Evolutionary conservation across 1,139 yeast species (phyloP).

Genomic region (Yamadazyma epiphylla): DNA sequence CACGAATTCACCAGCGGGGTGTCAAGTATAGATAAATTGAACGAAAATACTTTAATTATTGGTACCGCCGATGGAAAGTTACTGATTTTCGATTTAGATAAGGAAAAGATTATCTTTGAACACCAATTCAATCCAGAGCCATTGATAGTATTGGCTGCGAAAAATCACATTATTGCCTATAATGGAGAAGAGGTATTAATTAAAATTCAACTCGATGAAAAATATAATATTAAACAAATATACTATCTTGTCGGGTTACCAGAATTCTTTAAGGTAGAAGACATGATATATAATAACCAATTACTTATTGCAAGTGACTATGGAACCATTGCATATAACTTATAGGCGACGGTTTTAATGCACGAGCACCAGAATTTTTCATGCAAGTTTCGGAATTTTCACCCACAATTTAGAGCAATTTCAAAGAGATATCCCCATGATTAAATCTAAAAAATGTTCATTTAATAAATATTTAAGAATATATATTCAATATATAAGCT

Average conservation of each 20-base stretch:
- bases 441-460: too few relatives aligned
- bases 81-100: slow-evolving; percentile 12
- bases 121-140: slow-evolving; percentile 10
- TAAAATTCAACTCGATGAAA: slow-evolving; percentile 9
- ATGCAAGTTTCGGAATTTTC: background rate
- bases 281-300: slow-evolving; percentile 9
- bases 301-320: slow-evolving; percentile 12
- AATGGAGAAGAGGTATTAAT: slow-evolving; percentile 23
- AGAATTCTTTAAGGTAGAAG: slow-evolving; percentile 16
- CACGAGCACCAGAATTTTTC: background rate
- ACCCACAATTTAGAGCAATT: background rate
- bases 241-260: slow-evolving; percentile 23
- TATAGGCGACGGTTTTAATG: background rate
- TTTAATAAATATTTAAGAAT: too few relatives aligned
- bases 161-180: slow-evolving; percentile 7
- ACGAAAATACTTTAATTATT: slow-evolving; percentile 15
- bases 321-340: slow-evolving; percentile 6
- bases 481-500: slow-evolving; percentile 4
- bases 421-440: too few relatives aligned
- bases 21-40: slow-evolving; percentile 3
- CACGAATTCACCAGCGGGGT: background rate
- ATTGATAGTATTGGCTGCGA: slow-evolving; percentile 4
- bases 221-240: slow-evolving; percentile 3
- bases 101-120: slow-evolving; percentile 3
- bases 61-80: slow-evolving; percentile 21